Percentiles rank a stretch among this genome's conserved stretches.
These are phyloP conservation scores for Tricholoma saponaceum DNA, from an alignment of 768 basidiomycete genomes.

Conservation along the genomic window DNA sequence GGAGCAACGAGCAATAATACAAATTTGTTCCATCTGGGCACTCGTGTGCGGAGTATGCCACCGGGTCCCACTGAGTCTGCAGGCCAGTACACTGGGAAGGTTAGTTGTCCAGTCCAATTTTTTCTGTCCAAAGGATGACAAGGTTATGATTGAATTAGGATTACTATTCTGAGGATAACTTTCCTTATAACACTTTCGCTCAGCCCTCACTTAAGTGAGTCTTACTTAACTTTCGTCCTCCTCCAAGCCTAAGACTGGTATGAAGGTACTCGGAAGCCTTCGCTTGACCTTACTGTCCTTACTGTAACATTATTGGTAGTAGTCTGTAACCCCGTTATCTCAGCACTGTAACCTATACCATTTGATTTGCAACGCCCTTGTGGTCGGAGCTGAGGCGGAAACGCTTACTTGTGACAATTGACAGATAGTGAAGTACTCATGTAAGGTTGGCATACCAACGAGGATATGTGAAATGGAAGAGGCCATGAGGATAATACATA, in stretches of 20 bases:
- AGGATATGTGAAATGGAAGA: no score
- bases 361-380: not conserved
- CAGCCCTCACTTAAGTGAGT: slow-evolving; percentile 11
- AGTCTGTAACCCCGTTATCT: not conserved
- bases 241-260: not conserved
- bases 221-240: not conserved
- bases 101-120: not conserved
- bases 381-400: no score
- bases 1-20: slow-evolving; percentile 35
- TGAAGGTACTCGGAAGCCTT: no score
- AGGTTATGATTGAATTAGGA: not conserved
- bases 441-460: not conserved
- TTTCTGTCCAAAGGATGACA: not conserved
- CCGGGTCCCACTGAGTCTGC: slow-evolving; percentile 28
- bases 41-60: slow-evolving; percentile 35
- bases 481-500: no score
- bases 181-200: slow-evolving; percentile 20
- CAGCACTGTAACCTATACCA: not conserved
- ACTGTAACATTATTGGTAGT: not conserved
- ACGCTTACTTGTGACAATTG: no score
- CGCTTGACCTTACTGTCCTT: not conserved
- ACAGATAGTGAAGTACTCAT: no score
- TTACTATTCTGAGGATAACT: slow-evolving; percentile 13
- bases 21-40: slow-evolving; percentile 49
- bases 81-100: slow-evolving; percentile 30